These are phyloP conservation scores for Xanthoparmelia taractica DNA, from an alignment of 495 filamentous ascomycete species.

Conservation along the genomic window DNA sequence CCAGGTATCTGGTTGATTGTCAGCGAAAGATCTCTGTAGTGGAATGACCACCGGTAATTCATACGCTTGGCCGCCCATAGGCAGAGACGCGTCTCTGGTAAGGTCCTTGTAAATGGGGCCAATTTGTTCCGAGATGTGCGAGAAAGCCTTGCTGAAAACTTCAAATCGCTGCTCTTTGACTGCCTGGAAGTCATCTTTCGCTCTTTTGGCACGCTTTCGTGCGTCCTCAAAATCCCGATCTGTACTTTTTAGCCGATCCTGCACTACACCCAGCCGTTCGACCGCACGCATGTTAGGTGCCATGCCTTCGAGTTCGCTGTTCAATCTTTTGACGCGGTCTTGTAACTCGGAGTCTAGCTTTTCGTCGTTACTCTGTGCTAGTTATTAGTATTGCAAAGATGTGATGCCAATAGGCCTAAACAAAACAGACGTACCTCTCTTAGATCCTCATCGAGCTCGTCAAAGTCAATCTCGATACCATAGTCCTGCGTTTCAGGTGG, in stretches of 20 bases:
- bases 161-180: slow-evolving; percentile 78
- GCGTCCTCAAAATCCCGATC: slow-evolving; percentile 86
- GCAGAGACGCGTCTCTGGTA: slow-evolving; percentile 74
- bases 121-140: slow-evolving; percentile 92
- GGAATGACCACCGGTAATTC: slow-evolving; percentile 13
- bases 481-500: slow-evolving; percentile 64
- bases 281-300: slow-evolving; percentile 93
- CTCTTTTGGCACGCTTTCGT: slow-evolving; percentile 58
- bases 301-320: slow-evolving; percentile 78
- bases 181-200: slow-evolving; percentile 72
- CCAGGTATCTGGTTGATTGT: slow-evolving; percentile 58
- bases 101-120: slow-evolving; percentile 89
- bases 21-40: background rate
- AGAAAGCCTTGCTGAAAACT: slow-evolving; percentile 89
- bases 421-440: slow-evolving; percentile 53
- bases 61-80: slow-evolving; percentile 80
- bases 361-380: slow-evolving; percentile 54
- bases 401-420: background rate
- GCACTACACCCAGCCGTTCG: slow-evolving; percentile 81
- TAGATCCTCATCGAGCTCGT: slow-evolving; percentile 75
- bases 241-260: slow-evolving; percentile 72
- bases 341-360: slow-evolving; percentile 69
- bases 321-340: slow-evolving; percentile 66
- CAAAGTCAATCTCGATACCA: slow-evolving; percentile 87
- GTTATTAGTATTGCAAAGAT: slow-evolving; percentile 25